A percentile compares a stretch with the other conserved stretches of the same genome.
phyloP scores from a whole-genome alignment of 106 monocot genomes.

The Xerophyta viscosa region DNA sequence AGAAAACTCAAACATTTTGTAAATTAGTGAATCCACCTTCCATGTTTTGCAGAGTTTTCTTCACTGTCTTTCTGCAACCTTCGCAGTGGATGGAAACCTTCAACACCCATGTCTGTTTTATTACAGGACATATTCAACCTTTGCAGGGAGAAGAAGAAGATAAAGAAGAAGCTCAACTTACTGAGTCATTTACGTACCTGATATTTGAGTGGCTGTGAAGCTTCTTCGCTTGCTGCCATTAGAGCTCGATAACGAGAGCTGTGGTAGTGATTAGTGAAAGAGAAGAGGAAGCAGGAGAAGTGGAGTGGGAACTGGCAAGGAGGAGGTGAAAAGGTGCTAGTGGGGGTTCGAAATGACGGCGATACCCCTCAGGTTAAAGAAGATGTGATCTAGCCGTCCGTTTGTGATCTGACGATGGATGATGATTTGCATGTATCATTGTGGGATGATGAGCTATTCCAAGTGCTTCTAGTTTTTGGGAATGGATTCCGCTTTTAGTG shows the following conservation, averaged over 20 bases:
- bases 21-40: too few species aligned
- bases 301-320: neutral
- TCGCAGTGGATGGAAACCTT: conserved; percentile 80
- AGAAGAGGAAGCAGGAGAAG: conserved; percentile 2
- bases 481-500: neutral
- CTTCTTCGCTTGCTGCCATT: conserved; percentile 25
- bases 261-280: too few species aligned
- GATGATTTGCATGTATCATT: neutral
- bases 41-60: conserved; percentile 60
- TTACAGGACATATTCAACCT: too few species aligned
- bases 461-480: neutral
- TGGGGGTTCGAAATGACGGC: too few species aligned
- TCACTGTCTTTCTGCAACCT: conserved; percentile 74
- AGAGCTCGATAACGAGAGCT: too few species aligned
- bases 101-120: conserved; percentile 46
- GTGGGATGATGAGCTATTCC: neutral
- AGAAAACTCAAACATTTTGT: too few species aligned
- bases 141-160: too few species aligned
- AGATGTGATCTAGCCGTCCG: neutral
- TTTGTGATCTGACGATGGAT: neutral
- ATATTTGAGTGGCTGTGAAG: conserved; percentile 30
- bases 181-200: too few species aligned
- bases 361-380: too few species aligned
- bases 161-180: too few species aligned
- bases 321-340: neutral